Base-by-base conservation (phyloP, 306 rosid genomes). In the Herpetospermum pedunculosum region DNA sequence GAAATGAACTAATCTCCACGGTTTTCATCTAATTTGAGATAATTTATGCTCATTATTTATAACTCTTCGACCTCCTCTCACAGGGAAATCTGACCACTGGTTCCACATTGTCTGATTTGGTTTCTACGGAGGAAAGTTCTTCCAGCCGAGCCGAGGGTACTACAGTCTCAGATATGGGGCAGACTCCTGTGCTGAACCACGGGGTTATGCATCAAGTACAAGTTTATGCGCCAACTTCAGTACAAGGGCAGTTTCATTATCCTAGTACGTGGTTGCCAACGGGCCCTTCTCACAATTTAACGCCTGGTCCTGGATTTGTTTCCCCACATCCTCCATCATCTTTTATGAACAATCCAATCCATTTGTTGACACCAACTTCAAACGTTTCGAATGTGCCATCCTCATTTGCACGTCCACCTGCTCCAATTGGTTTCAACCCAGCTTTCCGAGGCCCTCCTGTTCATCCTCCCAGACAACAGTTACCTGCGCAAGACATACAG, bases 1-100 rank as follows among this genome's bases (percentile, higher is more conserved):
- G 28, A 40, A 5, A 54, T 18, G 12, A 13, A 5, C 25, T 57
- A 11, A 47, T 38, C 2, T 75, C 59, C 46, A 46, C 0, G 18
- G 37, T 70, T 46, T 29, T 71, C 43, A 32, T 71, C 44, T 28
- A 23, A 30, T 46, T 29, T 34, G n/a, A 19, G 19, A 72, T 14
- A 12, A 32, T 72, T 19, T 72, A 15, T 19, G 11, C 19, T 32
- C 18, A 34, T 53, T 29, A 49, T 50, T 16, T 49, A 14, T 52
- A 32, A 44, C 34, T 67, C 60, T n/a, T 68, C 4, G 14, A 14
- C 16, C 11, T 79, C 72, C 37, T 82, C 70, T 78, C 52, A 37
- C 49, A 94, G 96, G 99, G 85, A 76, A 94, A 85, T 84, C 74
- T 92, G 71, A 83, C 81, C n/a, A 58, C 92, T 48, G 84, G 76